These are phyloP conservation scores for Calendula officinalis DNA, from an alignment of 129 eudicot genomes.

Conservation along the genomic window DNA sequence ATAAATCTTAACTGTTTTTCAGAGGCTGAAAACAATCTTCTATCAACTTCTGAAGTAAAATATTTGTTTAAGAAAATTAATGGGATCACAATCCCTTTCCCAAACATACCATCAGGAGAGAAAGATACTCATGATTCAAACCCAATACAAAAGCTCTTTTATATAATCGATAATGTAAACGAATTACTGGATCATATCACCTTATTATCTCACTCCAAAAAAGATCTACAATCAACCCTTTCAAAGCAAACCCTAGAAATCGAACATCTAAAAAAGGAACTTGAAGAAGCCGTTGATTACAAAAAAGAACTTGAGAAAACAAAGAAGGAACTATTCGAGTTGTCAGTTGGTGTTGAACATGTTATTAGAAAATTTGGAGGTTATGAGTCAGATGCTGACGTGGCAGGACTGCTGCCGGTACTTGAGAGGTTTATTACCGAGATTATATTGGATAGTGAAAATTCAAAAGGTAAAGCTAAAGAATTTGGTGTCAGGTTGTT, in stretches of 20 bases:
- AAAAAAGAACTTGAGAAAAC: constrained; percentile 38
- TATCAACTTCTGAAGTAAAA: constrained; percentile 48
- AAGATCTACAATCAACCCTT: constrained; percentile 45
- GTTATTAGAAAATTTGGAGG: constrained; percentile 53
- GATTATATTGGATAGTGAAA: constrained; percentile 42
- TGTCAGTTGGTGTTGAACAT: constrained; percentile 40
- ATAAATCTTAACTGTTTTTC: constrained; percentile 28
- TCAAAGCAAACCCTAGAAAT: constrained; percentile 48
- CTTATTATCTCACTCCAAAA: constrained; percentile 45
- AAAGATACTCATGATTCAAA: constrained; percentile 36
- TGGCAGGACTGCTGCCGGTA: constrained; percentile 35
- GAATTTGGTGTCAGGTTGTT: constrained; percentile 51
- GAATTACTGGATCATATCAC: constrained; percentile 38
- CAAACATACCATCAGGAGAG: constrained; percentile 30
- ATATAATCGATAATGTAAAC: constrained; percentile 44
- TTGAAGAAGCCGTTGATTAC: constrained; percentile 34
- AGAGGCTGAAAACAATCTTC: constrained; percentile 46
- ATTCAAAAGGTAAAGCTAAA: constrained; percentile 48
- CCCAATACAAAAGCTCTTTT: constrained; percentile 48
- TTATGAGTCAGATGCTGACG: constrained; percentile 28
- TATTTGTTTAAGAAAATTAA: constrained; percentile 44
- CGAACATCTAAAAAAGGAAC: constrained; percentile 47
- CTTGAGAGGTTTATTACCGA: constrained; percentile 58
- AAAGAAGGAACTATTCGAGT: constrained; percentile 42
- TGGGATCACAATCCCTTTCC: constrained; percentile 42